These are phyloP conservation scores for Suhomyces tanzawaensis DNA, from an alignment of 805 yeast species.

Conservation along the genomic window DNA sequence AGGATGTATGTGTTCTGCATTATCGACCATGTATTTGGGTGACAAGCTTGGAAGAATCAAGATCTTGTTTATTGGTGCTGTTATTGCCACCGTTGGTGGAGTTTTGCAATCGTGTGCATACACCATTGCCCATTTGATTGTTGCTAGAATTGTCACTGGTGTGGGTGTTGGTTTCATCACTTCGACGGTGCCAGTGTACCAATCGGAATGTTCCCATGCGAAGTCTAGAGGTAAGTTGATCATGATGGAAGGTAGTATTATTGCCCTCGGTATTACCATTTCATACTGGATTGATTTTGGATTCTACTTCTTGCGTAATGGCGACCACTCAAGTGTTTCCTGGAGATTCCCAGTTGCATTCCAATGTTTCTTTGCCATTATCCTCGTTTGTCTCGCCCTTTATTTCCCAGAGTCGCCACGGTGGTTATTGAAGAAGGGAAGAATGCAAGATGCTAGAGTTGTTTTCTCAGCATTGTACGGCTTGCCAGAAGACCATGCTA, in stretches of 20 bases:
- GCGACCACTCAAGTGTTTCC: conserved; percentile 19
- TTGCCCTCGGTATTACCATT: conserved; percentile 26
- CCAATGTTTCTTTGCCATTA: conserved; percentile 23
- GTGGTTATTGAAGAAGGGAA: conserved; percentile 34
- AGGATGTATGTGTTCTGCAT: conserved; percentile 20
- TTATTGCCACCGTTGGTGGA: conserved; percentile 22
- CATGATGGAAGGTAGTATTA: conserved; percentile 30
- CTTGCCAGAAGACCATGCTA: conserved; percentile 9
- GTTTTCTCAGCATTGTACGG: conserved; percentile 9
- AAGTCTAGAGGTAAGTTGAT: conserved; percentile 28
- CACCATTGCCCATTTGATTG: conserved; percentile 25
- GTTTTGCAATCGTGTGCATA: conserved; percentile 22
- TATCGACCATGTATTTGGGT: conserved; percentile 21
- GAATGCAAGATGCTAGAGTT: conserved; percentile 26
- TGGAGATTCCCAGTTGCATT: conserved; percentile 37
- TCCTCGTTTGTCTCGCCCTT: conserved; percentile 12
- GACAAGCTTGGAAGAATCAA: conserved; percentile 21
- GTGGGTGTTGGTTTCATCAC: conserved; percentile 35
- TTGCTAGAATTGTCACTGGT: conserved; percentile 33
- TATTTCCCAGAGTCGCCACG: conserved; percentile 46
- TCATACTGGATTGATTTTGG: conserved; percentile 38
- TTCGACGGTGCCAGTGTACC: conserved; percentile 37
- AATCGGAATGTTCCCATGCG: conserved; percentile 36
- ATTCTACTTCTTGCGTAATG: conserved; percentile 21
- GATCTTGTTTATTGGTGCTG: conserved; percentile 18